Evolutionary conservation across 306 rosid species (phyloP), one percentile per base, ranked within the genome.

Genomic region (Gastrolobium bilobum): DNA sequence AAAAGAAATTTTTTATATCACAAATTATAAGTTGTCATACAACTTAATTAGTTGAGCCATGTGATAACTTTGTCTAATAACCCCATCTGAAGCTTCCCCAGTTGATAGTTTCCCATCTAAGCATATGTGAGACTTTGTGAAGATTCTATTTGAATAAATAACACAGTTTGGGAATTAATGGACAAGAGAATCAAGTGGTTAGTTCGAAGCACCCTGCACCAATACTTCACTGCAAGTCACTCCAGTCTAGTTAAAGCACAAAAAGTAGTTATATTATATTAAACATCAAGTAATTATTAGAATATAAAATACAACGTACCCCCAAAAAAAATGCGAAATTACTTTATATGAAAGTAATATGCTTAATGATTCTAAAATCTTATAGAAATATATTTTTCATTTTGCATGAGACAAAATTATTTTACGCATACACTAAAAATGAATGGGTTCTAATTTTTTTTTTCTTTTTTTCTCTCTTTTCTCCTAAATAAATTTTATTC

Each of bases 211-310:
- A 60, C 11, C 26, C 44, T 48, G 1, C 20, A 13, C 44, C 13
- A 57, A 54, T 73, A 39, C 14, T 11, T 72, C 33, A 62, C 44
- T 14, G 14, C 73, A 10, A 52, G 11, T 71, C 42, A 51, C 44
- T 59, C 35, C 15, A 42, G 42, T 33, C 7, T 9, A 71, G 35
- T 62, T 53, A 58, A 62, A 15, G 79, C 60, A 68, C 57, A 54
- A 39, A 52, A 52, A 64, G 4, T 39, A 76, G 65, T 64, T 76
- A 76, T 26, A 37, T 20, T 15, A 7, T 44, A 50, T 64, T 29
- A 65, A 76, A 59, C 34, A 34, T 43, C 43, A 13, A 77, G 65
- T 40, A 15, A 26, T 70, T 2, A 8, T 53, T 40, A 4, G 6
- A 30, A 30, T 13, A 13, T 53, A n/a, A 10, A 34, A 66, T 9